A percentile compares a stretch with the other conserved stretches of the same genome.
These are phyloP conservation scores for Vanrija pseudolonga DNA, from an alignment of 1,284 basidiomycete genomes.

Conservation along the genomic window DNA sequence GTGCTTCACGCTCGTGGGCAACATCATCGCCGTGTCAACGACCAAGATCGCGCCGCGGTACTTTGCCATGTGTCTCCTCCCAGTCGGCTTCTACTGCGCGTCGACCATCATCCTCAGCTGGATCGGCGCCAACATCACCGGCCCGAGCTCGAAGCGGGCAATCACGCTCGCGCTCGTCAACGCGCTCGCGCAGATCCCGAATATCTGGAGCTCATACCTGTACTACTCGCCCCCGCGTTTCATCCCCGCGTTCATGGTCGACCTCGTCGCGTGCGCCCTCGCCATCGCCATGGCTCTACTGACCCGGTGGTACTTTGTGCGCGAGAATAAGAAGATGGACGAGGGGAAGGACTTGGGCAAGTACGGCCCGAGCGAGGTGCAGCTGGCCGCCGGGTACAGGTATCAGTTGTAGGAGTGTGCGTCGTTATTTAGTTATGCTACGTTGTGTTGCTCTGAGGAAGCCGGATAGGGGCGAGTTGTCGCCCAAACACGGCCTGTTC, in stretches of 20 bases:
- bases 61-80: conserved; percentile 39
- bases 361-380: conserved; percentile 32
- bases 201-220: conserved; percentile 47
- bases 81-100: conserved; percentile 39
- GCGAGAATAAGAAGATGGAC: conserved; percentile 41
- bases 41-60: conserved; percentile 33
- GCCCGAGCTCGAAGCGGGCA: conserved; percentile 46
- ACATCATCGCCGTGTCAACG: conserved; percentile 33
- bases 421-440: no score
- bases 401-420: conserved; percentile 41
- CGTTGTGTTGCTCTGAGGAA: no score
- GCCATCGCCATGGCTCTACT: conserved; percentile 13
- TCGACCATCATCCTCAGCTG: conserved; percentile 45
- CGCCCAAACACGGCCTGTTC: no score
- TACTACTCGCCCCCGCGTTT: conserved; percentile 39
- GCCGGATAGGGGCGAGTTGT: no score
- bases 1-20: conserved; percentile 19
- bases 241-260: conserved; percentile 35
- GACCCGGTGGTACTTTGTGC: conserved; percentile 30
- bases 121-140: conserved; percentile 42
- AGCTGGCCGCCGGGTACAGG: conserved; percentile 36
- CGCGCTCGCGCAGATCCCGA: conserved; percentile 43
- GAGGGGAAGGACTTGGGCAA: conserved; percentile 29
- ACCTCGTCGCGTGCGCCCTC: conserved; percentile 26
- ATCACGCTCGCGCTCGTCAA: conserved; percentile 47